phyloP scores from a whole-genome alignment of 331 rosid species.

The Rhamnella rubrinervis region DNA sequence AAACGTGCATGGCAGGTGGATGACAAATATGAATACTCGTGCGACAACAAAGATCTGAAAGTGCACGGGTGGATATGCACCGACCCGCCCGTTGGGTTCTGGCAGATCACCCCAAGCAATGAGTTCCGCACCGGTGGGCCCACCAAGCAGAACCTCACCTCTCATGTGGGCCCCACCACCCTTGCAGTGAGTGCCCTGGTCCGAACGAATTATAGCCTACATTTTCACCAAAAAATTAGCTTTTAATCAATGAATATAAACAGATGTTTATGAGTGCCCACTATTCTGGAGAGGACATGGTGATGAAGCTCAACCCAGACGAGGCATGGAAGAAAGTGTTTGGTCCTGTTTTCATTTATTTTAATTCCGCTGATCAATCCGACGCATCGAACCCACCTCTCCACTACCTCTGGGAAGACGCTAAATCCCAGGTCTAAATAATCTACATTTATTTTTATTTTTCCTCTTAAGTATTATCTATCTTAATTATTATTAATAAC shows the following conservation, averaged over 20 bases:
- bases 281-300: slow-evolving; percentile 75
- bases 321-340: slow-evolving; percentile 91
- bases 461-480: neutral
- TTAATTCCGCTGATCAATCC: slow-evolving; percentile 41
- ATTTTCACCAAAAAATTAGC: too few species aligned
- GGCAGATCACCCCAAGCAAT: slow-evolving; percentile 74
- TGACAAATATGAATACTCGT: slow-evolving; percentile 88
- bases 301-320: slow-evolving; percentile 53
- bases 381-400: slow-evolving; percentile 32
- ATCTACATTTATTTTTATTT: neutral
- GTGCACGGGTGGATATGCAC: slow-evolving; percentile 87
- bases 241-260: too few species aligned
- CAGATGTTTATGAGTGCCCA: slow-evolving; percentile 85
- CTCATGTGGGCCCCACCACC: slow-evolving; percentile 81
- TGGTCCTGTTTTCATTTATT: slow-evolving; percentile 77
- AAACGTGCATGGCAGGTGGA: slow-evolving; percentile 56
- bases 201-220: too few species aligned
- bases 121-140: slow-evolving; percentile 96
- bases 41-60: slow-evolving; percentile 60
- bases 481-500: too few species aligned
- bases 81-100: slow-evolving; percentile 54
- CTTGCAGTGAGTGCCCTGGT: slow-evolving; percentile 53
- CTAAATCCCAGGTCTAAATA: slow-evolving; percentile 63
- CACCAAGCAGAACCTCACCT: slow-evolving; percentile 71
- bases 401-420: slow-evolving; percentile 68